Conservation (phyloP, 2,329 filamentous ascomycete genomes). For the Fusarium avenaceum region DNA sequence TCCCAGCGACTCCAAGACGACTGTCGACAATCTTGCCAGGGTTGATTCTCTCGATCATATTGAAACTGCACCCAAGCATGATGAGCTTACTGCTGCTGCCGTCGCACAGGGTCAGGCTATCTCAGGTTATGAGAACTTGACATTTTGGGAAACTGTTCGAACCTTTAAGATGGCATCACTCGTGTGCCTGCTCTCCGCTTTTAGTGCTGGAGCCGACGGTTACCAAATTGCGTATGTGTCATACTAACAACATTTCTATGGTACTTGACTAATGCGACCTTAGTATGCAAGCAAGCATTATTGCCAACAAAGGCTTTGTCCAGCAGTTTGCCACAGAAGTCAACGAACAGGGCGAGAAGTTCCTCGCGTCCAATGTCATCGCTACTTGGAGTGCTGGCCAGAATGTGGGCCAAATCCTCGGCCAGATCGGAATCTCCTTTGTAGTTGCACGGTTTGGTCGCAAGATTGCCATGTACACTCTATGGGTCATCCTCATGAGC, state of each 20-base stretch:
- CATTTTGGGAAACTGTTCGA: slow-evolving; percentile 9
- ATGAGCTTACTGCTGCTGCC: neutral
- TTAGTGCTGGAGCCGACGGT: slow-evolving; percentile 8
- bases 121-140: slow-evolving; percentile 1
- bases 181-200: neutral
- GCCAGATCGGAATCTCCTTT: slow-evolving; percentile 51
- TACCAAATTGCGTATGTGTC: slow-evolving; percentile 4
- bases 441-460: slow-evolving; percentile 50
- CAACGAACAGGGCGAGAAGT: slow-evolving; percentile 45
- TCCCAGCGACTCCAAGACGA: neutral
- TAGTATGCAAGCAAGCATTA: slow-evolving; percentile 35
- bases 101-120: slow-evolving; percentile 2
- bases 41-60: slow-evolving; percentile 1
- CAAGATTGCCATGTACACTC: slow-evolving; percentile 51
- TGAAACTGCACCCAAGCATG: neutral
- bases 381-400: slow-evolving; percentile 57
- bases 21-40: neutral
- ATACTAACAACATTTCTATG: neutral
- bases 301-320: slow-evolving; percentile 36
- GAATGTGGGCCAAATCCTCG: slow-evolving; percentile 57
- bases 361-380: slow-evolving; percentile 54
- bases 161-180: slow-evolving; percentile 8
- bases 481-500: slow-evolving; percentile 51
- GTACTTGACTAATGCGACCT: neutral
- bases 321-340: slow-evolving; percentile 21